A percentile compares a stretch with the other conserved stretches of the same genome.
Conservation (phyloP, 1,284 basidiomycete genomes). For the Malassezia sympodialis region DNA sequence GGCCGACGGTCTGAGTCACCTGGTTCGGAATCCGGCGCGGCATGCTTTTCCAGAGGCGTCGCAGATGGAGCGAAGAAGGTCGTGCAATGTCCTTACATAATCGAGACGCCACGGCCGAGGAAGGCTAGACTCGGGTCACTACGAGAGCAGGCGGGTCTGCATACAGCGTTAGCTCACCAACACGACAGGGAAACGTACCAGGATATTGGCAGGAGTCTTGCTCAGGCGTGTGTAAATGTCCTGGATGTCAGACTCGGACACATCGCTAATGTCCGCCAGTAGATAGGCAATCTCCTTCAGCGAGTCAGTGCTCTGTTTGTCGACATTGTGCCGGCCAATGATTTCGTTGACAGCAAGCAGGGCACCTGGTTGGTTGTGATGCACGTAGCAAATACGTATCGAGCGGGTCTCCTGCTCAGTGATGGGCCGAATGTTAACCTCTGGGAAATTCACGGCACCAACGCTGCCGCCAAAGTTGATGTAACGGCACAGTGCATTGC, state of each 20-base stretch:
- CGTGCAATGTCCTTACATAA: background rate
- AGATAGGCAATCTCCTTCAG: conserved; percentile 90
- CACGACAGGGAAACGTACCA: conserved; percentile 18
- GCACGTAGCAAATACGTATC: conserved; percentile 88
- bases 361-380: conserved; percentile 95
- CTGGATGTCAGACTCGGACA: conserved; percentile 70
- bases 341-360: conserved; percentile 86
- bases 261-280: conserved; percentile 88
- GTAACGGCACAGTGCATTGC: conserved; percentile 73
- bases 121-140: background rate
- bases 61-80: background rate
- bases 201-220: conserved; percentile 54
- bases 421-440: conserved; percentile 89
- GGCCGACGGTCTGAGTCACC: conserved; percentile 76
- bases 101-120: background rate
- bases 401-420: conserved; percentile 63
- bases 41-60: conserved; percentile 52
- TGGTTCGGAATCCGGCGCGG: conserved; percentile 73
- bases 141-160: conserved; percentile 15
- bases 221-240: conserved; percentile 73
- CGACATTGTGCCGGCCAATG: conserved; percentile 88
- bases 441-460: conserved; percentile 96
- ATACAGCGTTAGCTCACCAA: background rate
- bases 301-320: conserved; percentile 96
- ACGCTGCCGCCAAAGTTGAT: conserved; percentile 78